Evolutionary conservation across 352 stramenopile genomes (phyloP).

Genomic region (Phytophthora citricola): DNA sequence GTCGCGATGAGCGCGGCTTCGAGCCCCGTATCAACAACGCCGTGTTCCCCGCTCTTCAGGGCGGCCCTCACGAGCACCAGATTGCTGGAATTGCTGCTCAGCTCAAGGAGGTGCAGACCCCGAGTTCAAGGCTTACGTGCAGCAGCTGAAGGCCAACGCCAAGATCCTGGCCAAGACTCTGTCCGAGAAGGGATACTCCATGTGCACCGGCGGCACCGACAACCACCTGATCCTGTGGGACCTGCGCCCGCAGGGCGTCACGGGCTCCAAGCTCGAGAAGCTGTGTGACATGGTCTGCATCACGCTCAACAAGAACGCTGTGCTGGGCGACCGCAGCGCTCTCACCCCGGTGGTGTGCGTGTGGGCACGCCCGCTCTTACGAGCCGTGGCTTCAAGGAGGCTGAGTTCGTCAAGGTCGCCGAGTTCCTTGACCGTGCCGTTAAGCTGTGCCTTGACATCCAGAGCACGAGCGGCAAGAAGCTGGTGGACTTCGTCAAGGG

Average conservation of each 20-base stretch:
- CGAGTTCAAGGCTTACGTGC: constrained; percentile 97
- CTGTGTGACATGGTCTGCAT: constrained; percentile 98
- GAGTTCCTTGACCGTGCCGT: constrained; percentile 96
- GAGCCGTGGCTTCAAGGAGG: constrained; percentile 96
- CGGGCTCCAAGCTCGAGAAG: constrained; percentile 99
- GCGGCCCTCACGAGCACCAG: constrained; percentile 98
- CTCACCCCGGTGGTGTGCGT: constrained; percentile 95
- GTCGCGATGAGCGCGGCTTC: constrained; percentile 94
- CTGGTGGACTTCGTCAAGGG: constrained; percentile 93
- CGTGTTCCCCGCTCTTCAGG: constrained; percentile 99
- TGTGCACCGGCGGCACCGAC: constrained; percentile 98
- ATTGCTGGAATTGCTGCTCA: constrained; percentile 98
- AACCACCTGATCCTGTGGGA: constrained; percentile 99
- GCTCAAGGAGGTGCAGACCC: constrained; percentile 97
- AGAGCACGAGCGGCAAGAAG: constrained; percentile 92
- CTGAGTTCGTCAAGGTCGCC: constrained; percentile 96
- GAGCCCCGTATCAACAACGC: constrained; percentile 97
- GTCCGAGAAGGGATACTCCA: constrained; percentile 93
- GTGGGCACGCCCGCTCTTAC: constrained; percentile 97
- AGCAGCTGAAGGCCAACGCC: constrained; percentile 96
- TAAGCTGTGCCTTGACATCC: constrained; percentile 94
- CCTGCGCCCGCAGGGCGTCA: constrained; percentile 94
- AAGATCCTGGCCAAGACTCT: constrained; percentile 93
- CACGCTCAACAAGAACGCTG: constrained; percentile 99
- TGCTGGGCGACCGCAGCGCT: constrained; percentile 96